Evolutionary conservation across 331 rosid genomes (phyloP).

Genomic region (Rosa hybrid): DNA sequence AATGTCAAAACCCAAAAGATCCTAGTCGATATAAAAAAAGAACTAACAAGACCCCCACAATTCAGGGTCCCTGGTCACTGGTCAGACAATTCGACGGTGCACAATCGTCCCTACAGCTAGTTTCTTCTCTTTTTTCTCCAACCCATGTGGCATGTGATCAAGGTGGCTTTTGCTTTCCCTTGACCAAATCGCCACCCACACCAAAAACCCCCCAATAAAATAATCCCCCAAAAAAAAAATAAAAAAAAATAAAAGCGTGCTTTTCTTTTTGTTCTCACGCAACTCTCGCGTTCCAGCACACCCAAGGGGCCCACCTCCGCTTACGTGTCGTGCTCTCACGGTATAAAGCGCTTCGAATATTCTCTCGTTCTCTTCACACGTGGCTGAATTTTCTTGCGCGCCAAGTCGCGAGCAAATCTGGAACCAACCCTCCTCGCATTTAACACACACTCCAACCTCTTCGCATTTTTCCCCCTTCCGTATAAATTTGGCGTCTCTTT

Average conservation of each 20-base stretch:
- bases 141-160: not conserved
- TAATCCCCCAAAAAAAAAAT: not conserved
- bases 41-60: not conserved
- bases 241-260: not conserved
- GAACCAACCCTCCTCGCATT: not conserved
- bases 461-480: constrained; percentile 23
- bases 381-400: constrained; percentile 34
- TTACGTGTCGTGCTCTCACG: constrained; percentile 7
- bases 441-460: constrained; percentile 13
- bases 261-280: not conserved
- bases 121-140: not conserved
- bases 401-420: constrained; percentile 37
- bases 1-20: not conserved
- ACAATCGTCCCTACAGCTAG: not conserved
- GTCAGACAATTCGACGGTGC: not conserved
- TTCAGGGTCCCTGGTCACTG: not conserved
- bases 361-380: constrained; percentile 9
- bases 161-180: not conserved
- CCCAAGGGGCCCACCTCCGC: not conserved
- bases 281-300: constrained; percentile 7
- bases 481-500: no score
- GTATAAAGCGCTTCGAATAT: not conserved
- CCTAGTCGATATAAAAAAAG: not conserved
- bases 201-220: not conserved
- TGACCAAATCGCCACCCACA: not conserved